Evolutionary conservation across 345 rosid genomes (phyloP), one percentile per base, ranked within the genome.

Genomic region (Stellera chamaejasme): DNA sequence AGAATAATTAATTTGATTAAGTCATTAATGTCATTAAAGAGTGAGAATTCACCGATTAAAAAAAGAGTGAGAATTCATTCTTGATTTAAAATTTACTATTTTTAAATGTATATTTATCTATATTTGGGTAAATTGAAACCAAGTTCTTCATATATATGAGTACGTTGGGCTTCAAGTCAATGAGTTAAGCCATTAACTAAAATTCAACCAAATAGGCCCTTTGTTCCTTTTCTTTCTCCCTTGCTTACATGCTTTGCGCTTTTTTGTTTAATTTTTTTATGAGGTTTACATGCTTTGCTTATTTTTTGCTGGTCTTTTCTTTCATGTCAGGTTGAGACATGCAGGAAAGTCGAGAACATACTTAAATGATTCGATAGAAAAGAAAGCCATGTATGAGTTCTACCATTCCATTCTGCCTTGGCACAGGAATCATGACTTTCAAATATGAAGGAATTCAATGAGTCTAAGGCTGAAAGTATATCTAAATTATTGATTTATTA

Each of bases 291-390:
- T 13, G 9, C 13, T 49, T 39, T 6, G 8, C 5, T 6, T 13
- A 2, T 9, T 25, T 13, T 12, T 54, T 28, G 12, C 15, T 52
- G 46, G 44, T 52, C 36, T 23, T 52, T 55, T 44, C 36, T 48
- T 19, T 27, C 52, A 59, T 63, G 43, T 58, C 84, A 88, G 96
- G 86, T 88, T 39, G 98, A 92, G 75, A 85, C 98, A 51, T 92
- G 98, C 77, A 81, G 98, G 72, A 86, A 92, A 75, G 90, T 92
- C 27, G 96, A 92, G 87, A 92, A 88, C 68, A 73, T 72, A 58
- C 70, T 88, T 50, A 92, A 81, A 74, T 77, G 95, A 43, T 58
- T 74, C 55, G 96, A 92, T 55, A 81, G 93, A 64, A 84, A 78
- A 63, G 95, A 72, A 60, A 50, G 68, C 52, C 67, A 46, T 27